Evolutionary conservation across 176 grass and related monocot genomes (phyloP).

Genomic region (Triticum monococcum): DNA sequence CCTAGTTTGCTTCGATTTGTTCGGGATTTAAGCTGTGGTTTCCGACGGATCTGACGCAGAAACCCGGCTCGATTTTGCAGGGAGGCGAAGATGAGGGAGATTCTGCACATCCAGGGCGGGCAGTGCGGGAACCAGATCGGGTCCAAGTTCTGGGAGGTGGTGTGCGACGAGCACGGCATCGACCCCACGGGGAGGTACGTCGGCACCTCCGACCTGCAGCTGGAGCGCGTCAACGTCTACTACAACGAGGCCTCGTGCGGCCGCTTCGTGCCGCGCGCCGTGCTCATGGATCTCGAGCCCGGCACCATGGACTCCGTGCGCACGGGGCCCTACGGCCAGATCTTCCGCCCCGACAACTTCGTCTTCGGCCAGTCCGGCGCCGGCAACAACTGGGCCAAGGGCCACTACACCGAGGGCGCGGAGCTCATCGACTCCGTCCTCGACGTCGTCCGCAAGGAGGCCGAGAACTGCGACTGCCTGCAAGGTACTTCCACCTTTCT

Average conservation of each 20-base stretch:
- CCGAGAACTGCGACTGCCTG: conserved; percentile 93
- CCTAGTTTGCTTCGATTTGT: not conserved
- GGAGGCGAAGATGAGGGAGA: conserved; percentile 77
- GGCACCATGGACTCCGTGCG: conserved; percentile 87
- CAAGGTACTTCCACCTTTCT: conserved; percentile 48
- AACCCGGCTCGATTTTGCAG: not conserved
- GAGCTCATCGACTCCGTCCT: conserved; percentile 94
- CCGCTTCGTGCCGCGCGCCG: conserved; percentile 71
- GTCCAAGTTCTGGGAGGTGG: conserved; percentile 91
- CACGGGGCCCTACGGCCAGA: conserved; percentile 64
- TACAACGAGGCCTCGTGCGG: conserved; percentile 85
- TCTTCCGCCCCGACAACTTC: conserved; percentile 90
- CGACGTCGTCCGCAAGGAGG: conserved; percentile 94
- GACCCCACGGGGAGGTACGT: conserved; percentile 62
- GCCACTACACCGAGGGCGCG: conserved; percentile 94
- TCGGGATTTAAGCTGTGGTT: not conserved
- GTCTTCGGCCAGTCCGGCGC: conserved; percentile 90
- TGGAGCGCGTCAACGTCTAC: conserved; percentile 91
- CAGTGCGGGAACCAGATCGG: conserved; percentile 90
- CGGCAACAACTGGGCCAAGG: conserved; percentile 97
- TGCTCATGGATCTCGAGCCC: conserved; percentile 88
- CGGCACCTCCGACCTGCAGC: conserved; percentile 60
- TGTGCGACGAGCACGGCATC: conserved; percentile 88
- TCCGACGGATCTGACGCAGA: not conserved
- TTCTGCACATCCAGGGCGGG: conserved; percentile 82